Conservation (phyloP, 1,139 yeast species). For the Neolecta irregularis region DNA sequence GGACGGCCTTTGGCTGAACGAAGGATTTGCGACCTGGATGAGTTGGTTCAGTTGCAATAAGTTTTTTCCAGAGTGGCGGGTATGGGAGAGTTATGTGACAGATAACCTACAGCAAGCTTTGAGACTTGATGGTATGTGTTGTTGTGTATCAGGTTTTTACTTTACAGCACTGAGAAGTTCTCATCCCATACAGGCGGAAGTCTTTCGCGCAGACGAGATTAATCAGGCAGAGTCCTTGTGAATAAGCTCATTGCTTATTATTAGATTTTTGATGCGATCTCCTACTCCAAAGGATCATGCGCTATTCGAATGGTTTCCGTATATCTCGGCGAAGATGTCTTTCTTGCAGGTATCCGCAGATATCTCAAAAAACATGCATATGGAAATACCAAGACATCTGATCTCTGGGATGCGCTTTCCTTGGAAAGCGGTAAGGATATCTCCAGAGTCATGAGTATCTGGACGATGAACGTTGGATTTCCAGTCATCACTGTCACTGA, state of each 20-base stretch:
- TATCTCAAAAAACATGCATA: slow-evolving; percentile 58
- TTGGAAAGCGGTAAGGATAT: slow-evolving; percentile 66
- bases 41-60: slow-evolving; percentile 66
- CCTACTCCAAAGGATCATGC: slow-evolving; percentile 71
- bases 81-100: slow-evolving; percentile 58
- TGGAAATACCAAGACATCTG: slow-evolving; percentile 63
- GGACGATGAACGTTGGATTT: slow-evolving; percentile 75
- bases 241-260: not conserved
- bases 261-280: slow-evolving; percentile 51
- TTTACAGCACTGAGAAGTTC: slow-evolving; percentile 67
- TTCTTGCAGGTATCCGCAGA: slow-evolving; percentile 60
- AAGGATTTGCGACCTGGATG: slow-evolving; percentile 79
- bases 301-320: slow-evolving; percentile 63
- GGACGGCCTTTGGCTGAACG: slow-evolving; percentile 87
- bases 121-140: slow-evolving; percentile 38
- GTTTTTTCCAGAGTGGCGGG: slow-evolving; percentile 75
- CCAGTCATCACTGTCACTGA: slow-evolving; percentile 54
- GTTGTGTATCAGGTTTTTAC: too few species aligned
- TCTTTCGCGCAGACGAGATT: slow-evolving; percentile 62
- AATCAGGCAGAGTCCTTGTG: slow-evolving; percentile 32
- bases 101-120: slow-evolving; percentile 59
- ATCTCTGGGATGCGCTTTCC: slow-evolving; percentile 63
- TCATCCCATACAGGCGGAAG: slow-evolving; percentile 81
- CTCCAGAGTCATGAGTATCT: slow-evolving; percentile 52
- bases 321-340: slow-evolving; percentile 58